These are phyloP conservation scores for Dryas alaskensis DNA, from an alignment of 306 rosid species.

Conservation along the genomic window DNA sequence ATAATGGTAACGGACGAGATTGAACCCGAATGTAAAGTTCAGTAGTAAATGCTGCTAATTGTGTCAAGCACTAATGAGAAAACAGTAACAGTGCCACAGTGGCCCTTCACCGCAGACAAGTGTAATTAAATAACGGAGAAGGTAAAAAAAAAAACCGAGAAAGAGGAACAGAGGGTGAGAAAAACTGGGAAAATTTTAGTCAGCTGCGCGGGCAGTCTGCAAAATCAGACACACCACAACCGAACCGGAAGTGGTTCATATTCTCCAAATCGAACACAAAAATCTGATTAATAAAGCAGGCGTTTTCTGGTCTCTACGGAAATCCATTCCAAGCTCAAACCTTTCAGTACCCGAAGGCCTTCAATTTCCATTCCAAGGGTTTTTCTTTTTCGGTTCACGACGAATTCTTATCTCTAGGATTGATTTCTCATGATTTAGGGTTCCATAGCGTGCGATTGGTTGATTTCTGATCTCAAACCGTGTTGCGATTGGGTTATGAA, in stretches of 20 bases:
- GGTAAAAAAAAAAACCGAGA: background rate
- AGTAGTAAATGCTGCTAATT: too few relatives aligned
- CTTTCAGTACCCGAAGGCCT: background rate
- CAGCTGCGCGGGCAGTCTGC: background rate
- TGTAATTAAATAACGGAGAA: background rate
- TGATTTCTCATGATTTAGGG: background rate
- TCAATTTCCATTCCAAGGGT: background rate
- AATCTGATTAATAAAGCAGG: background rate
- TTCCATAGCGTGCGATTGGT: background rate
- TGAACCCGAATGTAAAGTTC: too few relatives aligned
- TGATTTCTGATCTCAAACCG: conserved; percentile 36
- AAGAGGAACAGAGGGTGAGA: background rate
- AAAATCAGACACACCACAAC: background rate
- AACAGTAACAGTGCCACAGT: background rate
- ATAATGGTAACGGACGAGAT: too few relatives aligned
- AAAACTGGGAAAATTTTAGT: background rate
- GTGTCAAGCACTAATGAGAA: too few relatives aligned
- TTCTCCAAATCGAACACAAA: background rate
- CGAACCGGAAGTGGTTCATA: background rate
- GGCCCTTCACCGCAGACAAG: background rate
- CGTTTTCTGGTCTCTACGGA: background rate
- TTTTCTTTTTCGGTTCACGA: background rate
- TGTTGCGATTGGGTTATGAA: conserved; percentile 41
- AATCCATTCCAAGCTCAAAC: background rate
- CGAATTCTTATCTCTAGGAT: background rate